Evolutionary conservation across 73 alveolate species (phyloP), one percentile per base, ranked within the genome.

Genomic region (Paramecium sexaurelia): DNA sequence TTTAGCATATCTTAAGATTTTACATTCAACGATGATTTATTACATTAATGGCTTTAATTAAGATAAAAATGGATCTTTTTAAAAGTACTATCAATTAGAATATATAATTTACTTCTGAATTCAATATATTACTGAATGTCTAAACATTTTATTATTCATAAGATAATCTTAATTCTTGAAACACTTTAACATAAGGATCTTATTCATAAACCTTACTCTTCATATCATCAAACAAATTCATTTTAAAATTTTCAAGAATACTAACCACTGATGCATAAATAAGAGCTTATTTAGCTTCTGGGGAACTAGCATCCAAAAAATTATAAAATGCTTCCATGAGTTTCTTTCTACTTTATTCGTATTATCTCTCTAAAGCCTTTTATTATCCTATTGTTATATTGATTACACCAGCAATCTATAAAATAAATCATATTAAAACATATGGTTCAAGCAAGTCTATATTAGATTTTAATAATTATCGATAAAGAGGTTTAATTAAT

Each of bases 191-290:
- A 26, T 78, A 7, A 17, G 32, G 43, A 78, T 78, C 90, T 33
- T 43, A 19, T 1, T 78, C 90, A 78, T 78, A 78, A n/a, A 43
- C 75, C 27, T 78, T 78, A 22, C 75, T 78, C 17, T 61, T 78
- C 90, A 78, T 78, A 41, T 78, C 90, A 43, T 78, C 90, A 22
- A 78, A 78, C 15, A 78, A 19, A 15, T 78, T 78, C 90, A 78
- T 78, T 19, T 43, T 37, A 17, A 78, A 78, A 13, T 78, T 78
- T 45, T 78, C 90, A 24, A 78, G 73, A 41, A 78, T 78, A 43
- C 90, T 78, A 8, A 78, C 75, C 6, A 78, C 90, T 20, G 45
- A 22, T 78, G 75, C 90, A 43, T 78, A 78, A 19, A 41, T 43
- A 9, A 78, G 45, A 3, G 90, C 33, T 27, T 24, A 33, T 41